phyloP scores from a whole-genome alignment of 2,329 filamentous ascomycete genomes.

The Aureobasidium sp. region DNA sequence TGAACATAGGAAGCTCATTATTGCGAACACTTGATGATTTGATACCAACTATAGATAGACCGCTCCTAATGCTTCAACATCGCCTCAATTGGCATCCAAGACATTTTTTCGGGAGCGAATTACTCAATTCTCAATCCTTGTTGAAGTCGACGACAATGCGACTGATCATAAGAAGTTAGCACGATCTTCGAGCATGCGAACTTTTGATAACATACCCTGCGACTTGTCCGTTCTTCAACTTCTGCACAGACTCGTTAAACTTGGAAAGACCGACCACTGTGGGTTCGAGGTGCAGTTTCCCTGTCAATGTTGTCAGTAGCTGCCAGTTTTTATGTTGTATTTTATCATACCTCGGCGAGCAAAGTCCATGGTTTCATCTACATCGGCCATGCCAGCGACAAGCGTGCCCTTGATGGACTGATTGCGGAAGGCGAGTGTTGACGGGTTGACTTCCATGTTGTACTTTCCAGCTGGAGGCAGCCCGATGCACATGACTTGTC shows the following conservation, averaged over 20 bases:
- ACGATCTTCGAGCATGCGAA: not conserved
- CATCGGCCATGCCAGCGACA: conserved; percentile 41
- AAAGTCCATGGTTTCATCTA: conserved; percentile 39
- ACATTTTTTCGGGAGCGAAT: too few species aligned
- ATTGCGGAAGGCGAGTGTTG: conserved; percentile 27
- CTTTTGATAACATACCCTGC: conserved; percentile 27
- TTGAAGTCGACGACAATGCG: conserved; percentile 48
- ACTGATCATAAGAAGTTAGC: not conserved
- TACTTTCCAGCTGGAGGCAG: conserved; percentile 29
- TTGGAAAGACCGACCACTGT: conserved; percentile 39
- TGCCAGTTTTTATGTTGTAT: conserved; percentile 15
- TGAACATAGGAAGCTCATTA: too few species aligned
- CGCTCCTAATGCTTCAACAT: too few species aligned
- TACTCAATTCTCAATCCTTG: conserved; percentile 14
- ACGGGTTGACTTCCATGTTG: conserved; percentile 26
- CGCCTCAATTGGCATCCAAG: too few species aligned
- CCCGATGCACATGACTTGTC: conserved; percentile 43
- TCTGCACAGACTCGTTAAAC: conserved; percentile 44
- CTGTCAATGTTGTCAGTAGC: not conserved
- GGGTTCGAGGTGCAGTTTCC: conserved; percentile 19
- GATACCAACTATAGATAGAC: too few species aligned
- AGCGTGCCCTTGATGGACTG: conserved; percentile 30
- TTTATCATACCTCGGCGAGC: conserved; percentile 42
- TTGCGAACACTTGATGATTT: too few species aligned
- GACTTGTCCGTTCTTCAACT: conserved; percentile 41